These are phyloP conservation scores for Azolla pinnata DNA, from an alignment of 75 land plant species.

Conservation along the genomic window DNA sequence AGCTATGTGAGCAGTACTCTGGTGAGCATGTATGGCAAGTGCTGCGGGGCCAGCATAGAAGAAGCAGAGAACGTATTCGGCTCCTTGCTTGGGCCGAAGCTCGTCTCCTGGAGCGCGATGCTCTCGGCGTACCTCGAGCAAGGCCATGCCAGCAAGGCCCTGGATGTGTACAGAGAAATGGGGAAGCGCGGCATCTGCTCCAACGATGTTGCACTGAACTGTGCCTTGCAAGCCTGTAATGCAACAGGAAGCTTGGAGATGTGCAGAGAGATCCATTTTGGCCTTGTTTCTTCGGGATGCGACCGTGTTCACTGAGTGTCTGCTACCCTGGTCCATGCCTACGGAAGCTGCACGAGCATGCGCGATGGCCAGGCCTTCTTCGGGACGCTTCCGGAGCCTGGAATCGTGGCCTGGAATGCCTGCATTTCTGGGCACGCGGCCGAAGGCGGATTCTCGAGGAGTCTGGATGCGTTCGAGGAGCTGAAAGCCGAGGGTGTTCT, in stretches of 20 bases:
- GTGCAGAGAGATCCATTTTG: neutral
- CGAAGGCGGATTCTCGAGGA: neutral
- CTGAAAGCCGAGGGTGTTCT: conserved; percentile 13
- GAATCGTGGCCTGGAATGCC: neutral
- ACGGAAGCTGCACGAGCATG: neutral
- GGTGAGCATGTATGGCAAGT: conserved; percentile 24
- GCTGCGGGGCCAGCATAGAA: conserved; percentile 11
- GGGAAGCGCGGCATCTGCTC: conserved; percentile 2
- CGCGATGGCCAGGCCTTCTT: neutral
- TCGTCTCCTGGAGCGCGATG: conserved; percentile 39
- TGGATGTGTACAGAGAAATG: conserved; percentile 10
- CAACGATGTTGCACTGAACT: conserved; percentile 12
- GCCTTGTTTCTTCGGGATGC: neutral
- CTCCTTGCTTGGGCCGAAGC: conserved; percentile 20
- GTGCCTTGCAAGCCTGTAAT: conserved; percentile 10
- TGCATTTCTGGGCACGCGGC: neutral
- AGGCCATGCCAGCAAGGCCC: conserved; percentile 9
- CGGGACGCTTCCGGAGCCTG: neutral
- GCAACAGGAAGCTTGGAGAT: neutral
- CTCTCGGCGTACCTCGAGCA: conserved; percentile 35
- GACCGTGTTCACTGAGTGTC: neutral
- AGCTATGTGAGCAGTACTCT: conserved; percentile 18
- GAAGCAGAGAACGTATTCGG: conserved; percentile 28
- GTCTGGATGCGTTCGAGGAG: neutral
- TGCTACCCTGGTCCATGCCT: neutral